These are phyloP conservation scores for Ogataea neopini DNA, from an alignment of 805 yeast genomes.

Conservation along the genomic window DNA sequence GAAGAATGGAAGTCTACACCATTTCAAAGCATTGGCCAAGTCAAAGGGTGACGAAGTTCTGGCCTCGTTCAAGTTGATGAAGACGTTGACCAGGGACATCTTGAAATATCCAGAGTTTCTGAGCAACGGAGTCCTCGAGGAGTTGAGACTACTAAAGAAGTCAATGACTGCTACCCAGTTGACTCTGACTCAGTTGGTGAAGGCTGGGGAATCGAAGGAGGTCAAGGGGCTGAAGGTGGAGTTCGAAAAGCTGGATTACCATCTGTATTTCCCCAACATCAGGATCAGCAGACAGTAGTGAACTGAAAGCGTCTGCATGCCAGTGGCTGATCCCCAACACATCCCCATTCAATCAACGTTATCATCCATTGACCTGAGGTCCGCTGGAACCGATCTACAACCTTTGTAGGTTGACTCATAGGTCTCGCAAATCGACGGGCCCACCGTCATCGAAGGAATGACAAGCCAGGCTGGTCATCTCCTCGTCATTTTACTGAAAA, in stretches of 20 bases:
- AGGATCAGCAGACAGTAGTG: constrained; percentile 22
- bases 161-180: constrained; percentile 34
- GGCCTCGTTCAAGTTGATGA: constrained; percentile 9
- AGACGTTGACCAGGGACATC: constrained; percentile 6
- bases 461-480: no score
- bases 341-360: no score
- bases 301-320: no score
- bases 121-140: constrained; percentile 9
- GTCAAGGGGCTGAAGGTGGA: constrained; percentile 20
- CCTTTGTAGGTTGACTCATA: no score
- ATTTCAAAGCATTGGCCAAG: constrained; percentile 18
- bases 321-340: no score
- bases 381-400: no score
- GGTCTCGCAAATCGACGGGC: no score
- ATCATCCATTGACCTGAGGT: no score
- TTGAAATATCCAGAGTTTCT: constrained; percentile 14
- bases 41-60: constrained; percentile 20
- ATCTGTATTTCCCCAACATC: constrained; percentile 48
- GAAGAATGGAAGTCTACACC: constrained; percentile 13
- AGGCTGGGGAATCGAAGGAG: constrained; percentile 14
- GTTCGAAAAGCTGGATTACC: constrained; percentile 39
- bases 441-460: no score
- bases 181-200: constrained; percentile 19
- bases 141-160: constrained; percentile 23
- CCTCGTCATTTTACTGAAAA: no score